Conservation (phyloP, 192 early-diverging fungal species). For the Gamsiella multidivaricata region DNA sequence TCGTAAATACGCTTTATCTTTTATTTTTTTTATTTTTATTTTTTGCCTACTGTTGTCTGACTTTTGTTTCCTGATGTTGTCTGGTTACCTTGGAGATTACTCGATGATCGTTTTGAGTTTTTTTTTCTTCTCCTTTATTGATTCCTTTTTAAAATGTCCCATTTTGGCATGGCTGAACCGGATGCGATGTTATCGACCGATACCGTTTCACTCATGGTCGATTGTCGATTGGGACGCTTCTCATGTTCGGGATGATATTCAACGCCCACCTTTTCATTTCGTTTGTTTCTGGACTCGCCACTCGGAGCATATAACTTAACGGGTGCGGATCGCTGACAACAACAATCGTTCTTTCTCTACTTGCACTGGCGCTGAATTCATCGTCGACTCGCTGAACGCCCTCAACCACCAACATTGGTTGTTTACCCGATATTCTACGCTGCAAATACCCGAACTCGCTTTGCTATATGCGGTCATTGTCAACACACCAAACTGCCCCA, state of each 20-base stretch:
- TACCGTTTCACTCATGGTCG: neutral
- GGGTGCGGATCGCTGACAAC: no score
- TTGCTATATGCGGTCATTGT: no score
- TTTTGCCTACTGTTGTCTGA: neutral
- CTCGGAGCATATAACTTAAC: no score
- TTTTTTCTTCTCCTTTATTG: neutral
- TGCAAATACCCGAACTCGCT: no score
- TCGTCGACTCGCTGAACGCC: no score
- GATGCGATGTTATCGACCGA: neutral
- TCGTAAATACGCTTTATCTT: neutral
- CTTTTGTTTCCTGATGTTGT: no score
- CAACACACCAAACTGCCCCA: no score
- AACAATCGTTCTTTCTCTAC: no score
- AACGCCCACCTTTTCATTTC: neutral
- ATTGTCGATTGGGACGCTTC: neutral
- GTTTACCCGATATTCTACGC: no score
- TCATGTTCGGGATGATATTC: neutral
- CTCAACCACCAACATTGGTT: no score
- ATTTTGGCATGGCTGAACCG: neutral
- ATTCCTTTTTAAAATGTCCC: neutral
- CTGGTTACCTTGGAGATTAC: neutral
- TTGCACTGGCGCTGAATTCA: no score
- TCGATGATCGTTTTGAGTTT: neutral
- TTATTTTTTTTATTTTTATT: neutral
- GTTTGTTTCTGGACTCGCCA: no score